These are phyloP conservation scores for Talaromyces sp. DNA, from an alignment of 2,329 filamentous ascomycete genomes.

Conservation along the genomic window DNA sequence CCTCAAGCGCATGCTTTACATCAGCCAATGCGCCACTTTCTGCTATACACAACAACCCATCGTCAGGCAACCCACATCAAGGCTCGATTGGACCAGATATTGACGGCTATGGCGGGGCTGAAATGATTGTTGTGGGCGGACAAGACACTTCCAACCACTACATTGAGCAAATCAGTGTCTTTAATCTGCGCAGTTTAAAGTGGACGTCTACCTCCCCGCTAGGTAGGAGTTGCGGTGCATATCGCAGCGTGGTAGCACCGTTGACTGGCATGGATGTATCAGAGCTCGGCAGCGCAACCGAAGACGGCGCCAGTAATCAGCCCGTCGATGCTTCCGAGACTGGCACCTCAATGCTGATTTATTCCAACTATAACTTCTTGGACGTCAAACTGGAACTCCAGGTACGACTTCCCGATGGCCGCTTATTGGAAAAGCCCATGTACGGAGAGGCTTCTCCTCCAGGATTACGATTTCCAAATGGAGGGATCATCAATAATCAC, in stretches of 20 bases:
- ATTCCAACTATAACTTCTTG: conserved; percentile 98
- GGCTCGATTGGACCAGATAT: conserved; percentile 83
- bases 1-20: conserved; percentile 81
- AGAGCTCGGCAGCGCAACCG: conserved; percentile 41
- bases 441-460: conserved; percentile 76
- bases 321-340: conserved; percentile 29
- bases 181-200: conserved; percentile 90
- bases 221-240: conserved; percentile 91
- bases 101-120: conserved; percentile 85
- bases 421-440: conserved; percentile 84
- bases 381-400: conserved; percentile 96
- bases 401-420: conserved; percentile 78
- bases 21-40: conserved; percentile 80
- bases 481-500: conserved; percentile 89
- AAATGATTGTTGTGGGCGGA: conserved; percentile 95
- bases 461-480: conserved; percentile 90
- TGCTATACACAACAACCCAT: conserved; percentile 84
- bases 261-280: conserved; percentile 51
- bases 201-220: conserved; percentile 89
- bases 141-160: conserved; percentile 98
- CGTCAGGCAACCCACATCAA: conserved; percentile 77
- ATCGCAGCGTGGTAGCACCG: conserved; percentile 90
- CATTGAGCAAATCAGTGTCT: conserved; percentile 97
- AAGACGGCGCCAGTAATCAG: conserved; percentile 39
- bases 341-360: conserved; percentile 79